Evolutionary conservation across 306 rosid genomes (phyloP).

Genomic region (Castanopsis chinensis): DNA sequence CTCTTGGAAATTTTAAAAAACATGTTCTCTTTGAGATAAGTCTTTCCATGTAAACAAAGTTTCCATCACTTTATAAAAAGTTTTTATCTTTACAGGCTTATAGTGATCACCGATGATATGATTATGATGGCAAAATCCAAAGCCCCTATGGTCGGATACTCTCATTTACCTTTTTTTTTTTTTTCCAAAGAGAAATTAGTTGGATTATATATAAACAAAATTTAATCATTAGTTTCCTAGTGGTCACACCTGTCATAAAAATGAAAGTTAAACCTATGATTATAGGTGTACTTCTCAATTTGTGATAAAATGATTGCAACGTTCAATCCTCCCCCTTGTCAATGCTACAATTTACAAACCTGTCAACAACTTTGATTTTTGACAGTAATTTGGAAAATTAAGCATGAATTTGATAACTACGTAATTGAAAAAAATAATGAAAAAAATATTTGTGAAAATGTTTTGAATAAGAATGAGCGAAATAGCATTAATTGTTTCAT

Average conservation of each 20-base stretch:
- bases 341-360: background rate
- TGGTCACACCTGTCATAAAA: background rate
- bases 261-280: conserved; percentile 30
- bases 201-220: too few species aligned
- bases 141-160: background rate
- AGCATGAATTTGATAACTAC: background rate
- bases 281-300: conserved; percentile 45
- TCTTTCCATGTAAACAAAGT: background rate
- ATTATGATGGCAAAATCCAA: background rate
- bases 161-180: background rate
- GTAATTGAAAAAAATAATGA: background rate
- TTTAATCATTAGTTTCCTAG: background rate
- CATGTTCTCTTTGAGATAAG: background rate
- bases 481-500: background rate
- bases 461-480: background rate
- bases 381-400: background rate
- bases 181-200: background rate
- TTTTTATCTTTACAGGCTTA: background rate
- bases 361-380: background rate
- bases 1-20: background rate
- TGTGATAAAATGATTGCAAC: background rate
- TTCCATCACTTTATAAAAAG: background rate
- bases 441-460: background rate
- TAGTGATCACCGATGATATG: background rate
- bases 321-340: background rate